These are phyloP conservation scores for Lipomyces kockii DNA, from an alignment of 805 yeast genomes.

Conservation along the genomic window DNA sequence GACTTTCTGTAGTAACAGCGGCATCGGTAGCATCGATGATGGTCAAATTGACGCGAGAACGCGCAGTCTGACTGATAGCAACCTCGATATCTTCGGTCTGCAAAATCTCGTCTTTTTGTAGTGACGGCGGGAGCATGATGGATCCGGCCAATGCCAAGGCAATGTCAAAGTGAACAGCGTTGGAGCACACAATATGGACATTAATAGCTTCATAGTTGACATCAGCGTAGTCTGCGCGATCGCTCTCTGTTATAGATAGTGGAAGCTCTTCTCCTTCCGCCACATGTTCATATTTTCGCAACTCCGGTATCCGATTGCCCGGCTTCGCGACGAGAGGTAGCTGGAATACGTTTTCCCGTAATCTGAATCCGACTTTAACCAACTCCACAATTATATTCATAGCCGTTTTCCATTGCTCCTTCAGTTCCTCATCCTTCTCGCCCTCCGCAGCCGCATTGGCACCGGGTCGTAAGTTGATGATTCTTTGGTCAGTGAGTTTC, in stretches of 20 bases:
- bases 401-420: too few species aligned
- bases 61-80: not conserved
- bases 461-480: too few species aligned
- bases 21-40: conserved; percentile 6
- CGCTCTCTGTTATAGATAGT: not conserved
- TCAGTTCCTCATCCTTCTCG: too few species aligned
- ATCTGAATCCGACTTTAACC: too few species aligned
- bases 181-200: conserved; percentile 1
- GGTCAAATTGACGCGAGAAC: not conserved
- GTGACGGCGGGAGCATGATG: not conserved
- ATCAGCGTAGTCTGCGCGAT: not conserved
- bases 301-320: not conserved
- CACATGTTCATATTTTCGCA: not conserved
- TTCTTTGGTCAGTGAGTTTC: too few species aligned
- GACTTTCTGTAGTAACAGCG: not conserved
- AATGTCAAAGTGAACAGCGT: conserved; percentile 2
- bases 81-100: not conserved
- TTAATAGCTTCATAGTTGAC: not conserved
- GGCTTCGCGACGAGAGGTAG: too few species aligned
- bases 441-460: too few species aligned
- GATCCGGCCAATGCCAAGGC: conserved; percentile 4
- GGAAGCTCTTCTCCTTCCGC: not conserved
- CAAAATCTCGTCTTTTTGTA: not conserved
- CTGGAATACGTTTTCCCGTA: too few species aligned
- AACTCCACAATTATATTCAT: too few species aligned